Evolutionary conservation across 768 basidiomycete genomes (phyloP).

Genomic region (Russula sp.): DNA sequence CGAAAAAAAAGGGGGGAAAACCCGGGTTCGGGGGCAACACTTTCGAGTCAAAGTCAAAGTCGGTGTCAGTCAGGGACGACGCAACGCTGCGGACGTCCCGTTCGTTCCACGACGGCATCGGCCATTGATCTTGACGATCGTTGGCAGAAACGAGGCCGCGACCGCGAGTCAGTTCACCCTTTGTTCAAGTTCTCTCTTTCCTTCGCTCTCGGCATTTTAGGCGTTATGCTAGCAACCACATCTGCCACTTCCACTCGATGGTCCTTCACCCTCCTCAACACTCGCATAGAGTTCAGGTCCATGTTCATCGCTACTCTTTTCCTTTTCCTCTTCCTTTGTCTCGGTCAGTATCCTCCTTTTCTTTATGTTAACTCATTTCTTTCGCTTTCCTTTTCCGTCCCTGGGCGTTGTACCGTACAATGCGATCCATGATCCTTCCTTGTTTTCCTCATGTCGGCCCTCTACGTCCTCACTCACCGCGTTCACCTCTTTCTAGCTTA

Average conservation of each 20-base stretch:
- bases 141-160: not conserved
- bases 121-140: conserved; percentile 10
- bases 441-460: not conserved
- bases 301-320: conserved; percentile 66
- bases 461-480: conserved; percentile 23
- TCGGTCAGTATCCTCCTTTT: conserved; percentile 48
- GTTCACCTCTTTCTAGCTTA: conserved; percentile 54
- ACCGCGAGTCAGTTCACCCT: not conserved
- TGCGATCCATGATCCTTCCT: not conserved
- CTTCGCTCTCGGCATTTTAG: conserved; percentile 11
- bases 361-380: not conserved
- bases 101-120: conserved; percentile 10
- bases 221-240: conserved; percentile 16
- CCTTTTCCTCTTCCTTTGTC: conserved; percentile 59
- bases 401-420: not conserved
- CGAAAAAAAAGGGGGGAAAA: not conserved
- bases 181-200: conserved; percentile 13
- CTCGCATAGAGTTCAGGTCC: conserved; percentile 61
- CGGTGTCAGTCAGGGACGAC: conserved; percentile 7
- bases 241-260: conserved; percentile 37
- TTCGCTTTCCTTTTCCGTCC: conserved; percentile 17
- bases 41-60: not conserved
- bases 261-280: conserved; percentile 41
- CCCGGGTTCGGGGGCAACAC: not conserved
- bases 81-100: conserved; percentile 13